A percentile compares a stretch with the other conserved stretches of the same genome.
phyloP scores from a whole-genome alignment of 2,329 filamentous ascomycete genomes.

The Basipetospora sp. region DNA sequence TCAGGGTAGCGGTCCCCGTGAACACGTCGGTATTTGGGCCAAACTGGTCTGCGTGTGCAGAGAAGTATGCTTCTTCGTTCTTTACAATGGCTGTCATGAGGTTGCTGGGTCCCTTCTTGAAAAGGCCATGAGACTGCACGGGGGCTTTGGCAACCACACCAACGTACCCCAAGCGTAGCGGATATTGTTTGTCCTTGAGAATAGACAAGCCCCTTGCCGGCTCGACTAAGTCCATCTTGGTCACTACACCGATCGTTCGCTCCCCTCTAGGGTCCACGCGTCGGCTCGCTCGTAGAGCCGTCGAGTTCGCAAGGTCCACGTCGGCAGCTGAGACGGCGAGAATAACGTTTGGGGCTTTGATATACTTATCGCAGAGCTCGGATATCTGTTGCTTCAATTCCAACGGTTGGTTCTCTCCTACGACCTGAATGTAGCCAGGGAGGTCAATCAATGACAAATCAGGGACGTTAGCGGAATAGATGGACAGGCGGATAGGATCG shows the following conservation, averaged over 20 bases:
- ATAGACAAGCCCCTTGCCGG: conserved; percentile 63
- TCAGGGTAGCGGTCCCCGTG: conserved; percentile 72
- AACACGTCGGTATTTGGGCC: conserved; percentile 56
- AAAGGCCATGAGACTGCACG: conserved; percentile 47
- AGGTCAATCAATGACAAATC: conserved; percentile 92
- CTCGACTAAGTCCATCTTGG: conserved; percentile 97
- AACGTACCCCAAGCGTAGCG: conserved; percentile 85
- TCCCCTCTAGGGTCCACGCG: conserved; percentile 88
- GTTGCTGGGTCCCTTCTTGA: conserved; percentile 68
- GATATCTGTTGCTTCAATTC: conserved; percentile 92
- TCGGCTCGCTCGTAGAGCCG: conserved; percentile 74
- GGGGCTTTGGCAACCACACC: conserved; percentile 83
- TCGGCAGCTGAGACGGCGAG: conserved; percentile 94
- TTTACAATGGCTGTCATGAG: conserved; percentile 68
- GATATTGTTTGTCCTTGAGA: conserved; percentile 80
- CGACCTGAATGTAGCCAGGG: conserved; percentile 93
- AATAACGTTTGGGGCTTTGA: conserved; percentile 88
- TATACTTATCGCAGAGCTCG: conserved; percentile 95
- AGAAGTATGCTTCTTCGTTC: conserved; percentile 81
- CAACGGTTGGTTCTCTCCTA: conserved; percentile 74
- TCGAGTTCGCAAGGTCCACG: conserved; percentile 92
- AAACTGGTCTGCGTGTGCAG: conserved; percentile 66
- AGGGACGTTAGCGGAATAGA: conserved; percentile 88
- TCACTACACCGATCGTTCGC: conserved; percentile 94
- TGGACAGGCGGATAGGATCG: conserved; percentile 88